phyloP scores from a whole-genome alignment of 2,329 filamentous ascomycete species.

The Botryotinia globosa region DNA sequence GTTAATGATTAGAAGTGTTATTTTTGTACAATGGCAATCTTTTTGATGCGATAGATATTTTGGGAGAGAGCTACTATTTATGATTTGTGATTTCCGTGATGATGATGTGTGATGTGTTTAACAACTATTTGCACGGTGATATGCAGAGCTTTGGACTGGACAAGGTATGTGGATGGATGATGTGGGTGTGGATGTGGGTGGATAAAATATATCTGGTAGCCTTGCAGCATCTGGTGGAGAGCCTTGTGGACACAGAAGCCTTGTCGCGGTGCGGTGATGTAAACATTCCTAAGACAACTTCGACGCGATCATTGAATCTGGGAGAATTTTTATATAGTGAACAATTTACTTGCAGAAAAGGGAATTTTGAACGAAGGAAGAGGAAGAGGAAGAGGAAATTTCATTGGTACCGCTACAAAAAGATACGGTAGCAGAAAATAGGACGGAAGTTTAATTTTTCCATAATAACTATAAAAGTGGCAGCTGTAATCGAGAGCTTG shows the following conservation, averaged over 20 bases:
- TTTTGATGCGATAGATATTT: neutral
- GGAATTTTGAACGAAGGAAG: neutral
- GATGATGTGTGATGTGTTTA: neutral
- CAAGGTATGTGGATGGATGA: neutral
- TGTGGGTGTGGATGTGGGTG: neutral
- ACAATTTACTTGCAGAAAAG: neutral
- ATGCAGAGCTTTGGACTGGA: neutral
- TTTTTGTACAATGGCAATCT: neutral
- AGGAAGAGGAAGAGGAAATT: neutral
- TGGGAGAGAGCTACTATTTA: neutral
- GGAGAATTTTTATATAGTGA: neutral
- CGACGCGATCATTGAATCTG: neutral
- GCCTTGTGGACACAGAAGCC: conserved; percentile 2
- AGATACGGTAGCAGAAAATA: neutral
- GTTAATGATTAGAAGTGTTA: conserved; percentile 2
- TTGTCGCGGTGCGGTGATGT: conserved; percentile 7
- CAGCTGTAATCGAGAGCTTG: neutral
- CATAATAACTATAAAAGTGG: neutral
- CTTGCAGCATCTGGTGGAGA: neutral
- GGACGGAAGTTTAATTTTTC: neutral
- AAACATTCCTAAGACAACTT: neutral
- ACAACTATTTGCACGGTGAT: neutral
- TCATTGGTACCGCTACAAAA: neutral
- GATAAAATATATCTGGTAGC: neutral
- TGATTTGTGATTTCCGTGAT: neutral